Base-by-base conservation (phyloP, 768 basidiomycete species). In the Mycena rosella region DNA sequence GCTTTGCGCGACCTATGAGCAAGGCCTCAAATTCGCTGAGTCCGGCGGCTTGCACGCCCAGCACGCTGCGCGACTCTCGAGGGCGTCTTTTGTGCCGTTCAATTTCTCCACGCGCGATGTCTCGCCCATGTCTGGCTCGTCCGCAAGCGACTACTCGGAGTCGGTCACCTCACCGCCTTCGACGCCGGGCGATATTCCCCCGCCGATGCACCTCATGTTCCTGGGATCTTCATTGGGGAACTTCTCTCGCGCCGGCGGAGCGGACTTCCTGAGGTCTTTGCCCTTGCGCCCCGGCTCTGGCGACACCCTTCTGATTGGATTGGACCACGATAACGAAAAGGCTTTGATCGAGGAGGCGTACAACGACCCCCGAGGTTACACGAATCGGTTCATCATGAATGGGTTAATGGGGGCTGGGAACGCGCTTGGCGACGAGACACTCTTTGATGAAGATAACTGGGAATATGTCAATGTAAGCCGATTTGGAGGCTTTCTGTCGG, bases 221-320 rank as follows among this genome's bases (percentile, higher is more conserved):
- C 83, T 99, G 20, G 98, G 97, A 0, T 96, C 94, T 0, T 94
- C 95, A 0, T 76, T 99, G 9, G 98, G 96, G 9, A 99, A 98
- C 82, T 98, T 99, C 77, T 73, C 83, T 7, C 87, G 95, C 15
- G 81, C 83, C 6, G 91, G 86, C 26, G 93, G 91, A 11, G 86
- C 84, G 0, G 78, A 84, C 0, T 98, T 99, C 79, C 86, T 99
- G 56, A 84, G 84, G 9, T 88, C 89, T 3, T 81, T 98, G 30
- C 96, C 96, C 5, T 82, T 98, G 27, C 88, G 91, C 17, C 81
- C 92, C 13, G 87, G 90, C 8, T 84, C 81, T 22, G 90, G 89
- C 2, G 96, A 98, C 76, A 97, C 94, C 0, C 83, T 98, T 10
- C 81, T 98, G 2, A 84, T 99, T 13, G 96, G 96, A n/a, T 80